Conservation (phyloP, 164 flowering plant genomes). For the Magnolia kwangsiensis region DNA sequence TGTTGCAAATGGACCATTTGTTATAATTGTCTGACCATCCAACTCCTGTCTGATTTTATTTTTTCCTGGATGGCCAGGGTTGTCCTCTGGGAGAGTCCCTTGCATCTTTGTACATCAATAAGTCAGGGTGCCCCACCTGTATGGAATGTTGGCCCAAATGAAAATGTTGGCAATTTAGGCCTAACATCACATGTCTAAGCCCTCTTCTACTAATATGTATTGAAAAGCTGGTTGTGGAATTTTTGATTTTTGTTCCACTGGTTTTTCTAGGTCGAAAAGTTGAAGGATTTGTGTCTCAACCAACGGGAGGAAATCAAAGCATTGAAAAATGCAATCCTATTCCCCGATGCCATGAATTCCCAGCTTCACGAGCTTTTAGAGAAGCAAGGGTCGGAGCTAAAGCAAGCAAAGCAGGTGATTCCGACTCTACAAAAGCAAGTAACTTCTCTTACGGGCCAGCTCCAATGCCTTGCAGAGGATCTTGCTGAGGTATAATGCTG, state of each 20-base stretch:
- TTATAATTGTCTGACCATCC: too few relatives aligned
- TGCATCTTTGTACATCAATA: neutral
- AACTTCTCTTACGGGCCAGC: conserved; percentile 79
- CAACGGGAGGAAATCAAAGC: conserved; percentile 90
- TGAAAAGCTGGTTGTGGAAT: neutral
- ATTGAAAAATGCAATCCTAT: conserved; percentile 62
- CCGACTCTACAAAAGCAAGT: conserved; percentile 87
- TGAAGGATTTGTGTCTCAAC: conserved; percentile 83
- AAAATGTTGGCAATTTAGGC: neutral
- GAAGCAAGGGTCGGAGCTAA: conserved; percentile 72
- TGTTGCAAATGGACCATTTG: neutral
- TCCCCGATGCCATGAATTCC: conserved; percentile 69
- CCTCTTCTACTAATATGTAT: neutral
- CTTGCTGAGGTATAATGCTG: conserved; percentile 71
- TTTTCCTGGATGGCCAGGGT: neutral
- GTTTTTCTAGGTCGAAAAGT: conserved; percentile 60
- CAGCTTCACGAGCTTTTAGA: conserved; percentile 65
- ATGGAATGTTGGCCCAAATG: neutral
- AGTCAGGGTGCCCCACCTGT: neutral
- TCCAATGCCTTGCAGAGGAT: conserved; percentile 77
- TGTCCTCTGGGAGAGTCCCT: neutral
- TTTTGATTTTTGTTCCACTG: neutral
- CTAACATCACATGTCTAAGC: neutral
- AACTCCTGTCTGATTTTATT: neutral
- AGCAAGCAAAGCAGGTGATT: conserved; percentile 73